Evolutionary conservation across 129 eudicot genomes (phyloP), one percentile per base, ranked within the genome.

Genomic region (Tagetes erecta): DNA sequence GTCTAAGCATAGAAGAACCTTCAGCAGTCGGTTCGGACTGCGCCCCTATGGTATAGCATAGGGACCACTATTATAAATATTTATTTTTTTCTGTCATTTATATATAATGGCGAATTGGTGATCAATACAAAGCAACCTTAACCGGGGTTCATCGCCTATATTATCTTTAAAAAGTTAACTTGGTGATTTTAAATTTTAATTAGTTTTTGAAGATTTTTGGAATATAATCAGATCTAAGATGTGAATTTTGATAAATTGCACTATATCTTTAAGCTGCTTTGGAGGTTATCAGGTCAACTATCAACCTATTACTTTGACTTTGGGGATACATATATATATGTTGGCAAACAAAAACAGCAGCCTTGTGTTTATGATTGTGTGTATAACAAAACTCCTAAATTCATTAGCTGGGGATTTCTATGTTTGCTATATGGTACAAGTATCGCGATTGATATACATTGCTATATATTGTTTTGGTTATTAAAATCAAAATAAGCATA

Each of bases 381-480:
- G 30, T 12, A 20, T 20, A 20, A 20, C 27, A 20, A 20, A 20
- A 20, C 27, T 20, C 27, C 27, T 20, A 20, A 20, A 20, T 20
- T 20, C 27, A 36, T 12, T 62, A 45, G 8, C 2, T 13, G 0
- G 11, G 53, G 34, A n/a, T n/a, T 49, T 33, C 11, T 12, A 11
- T 68, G 31, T 69, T 34, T 35, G 60, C 9, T 68, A 6, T 47
- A 47, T 68, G 73, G 33, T 68, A 35, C 73, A 33, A 3, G 39
- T 31, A 35, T 59, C 14, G 20, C 6, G 0, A 34, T 14, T 68
- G 59, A 49, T 34, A n/a, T 4, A 10, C 58, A 50, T 41, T 64
- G 70, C 36, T 51, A 36, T 34, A 50, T 70, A 8, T 49, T 6
- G 7, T 2, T n/a, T 20, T 20, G 27, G 27, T 20, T 20, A 20